Evolutionary conservation across 2,329 filamentous ascomycete species (phyloP).

Genomic region (Arthroderma sp.): DNA sequence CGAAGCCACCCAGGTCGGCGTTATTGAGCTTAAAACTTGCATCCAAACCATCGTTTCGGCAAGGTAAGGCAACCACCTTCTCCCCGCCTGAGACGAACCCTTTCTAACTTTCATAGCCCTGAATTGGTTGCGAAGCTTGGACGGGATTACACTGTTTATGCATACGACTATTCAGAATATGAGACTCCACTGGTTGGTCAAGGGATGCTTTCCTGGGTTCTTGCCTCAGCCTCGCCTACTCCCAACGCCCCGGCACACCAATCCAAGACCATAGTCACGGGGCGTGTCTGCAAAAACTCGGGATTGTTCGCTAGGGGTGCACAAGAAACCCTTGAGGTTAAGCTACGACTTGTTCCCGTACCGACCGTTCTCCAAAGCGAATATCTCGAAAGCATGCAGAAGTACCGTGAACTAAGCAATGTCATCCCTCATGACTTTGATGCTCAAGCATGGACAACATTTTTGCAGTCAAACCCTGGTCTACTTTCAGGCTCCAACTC

Average conservation of each 20-base stretch:
- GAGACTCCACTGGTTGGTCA: conserved; percentile 89
- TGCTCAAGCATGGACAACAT: conserved; percentile 63
- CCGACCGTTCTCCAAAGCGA: conserved; percentile 51
- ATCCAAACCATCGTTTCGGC: conserved; percentile 65
- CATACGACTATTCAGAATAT: conserved; percentile 90
- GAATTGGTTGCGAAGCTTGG: conserved; percentile 65
- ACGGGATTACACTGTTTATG: conserved; percentile 90
- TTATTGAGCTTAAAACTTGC: conserved; percentile 77
- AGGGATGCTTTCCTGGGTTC: conserved; percentile 79
- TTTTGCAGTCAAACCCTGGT: conserved; percentile 58
- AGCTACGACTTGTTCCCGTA: conserved; percentile 70
- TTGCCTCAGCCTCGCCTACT: conserved; percentile 49
- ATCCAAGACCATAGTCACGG: conserved; percentile 62
- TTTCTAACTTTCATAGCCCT: conserved; percentile 46
- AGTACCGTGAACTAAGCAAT: conserved; percentile 47
- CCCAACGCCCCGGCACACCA: conserved; percentile 46
- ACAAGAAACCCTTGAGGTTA: conserved; percentile 86
- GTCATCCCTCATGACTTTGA: conserved; percentile 52
- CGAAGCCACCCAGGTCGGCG: conserved; percentile 66
- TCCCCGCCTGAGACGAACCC: conserved; percentile 31
- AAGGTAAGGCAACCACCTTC: conserved; percentile 36
- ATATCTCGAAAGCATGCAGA: conserved; percentile 50
- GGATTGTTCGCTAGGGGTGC: conserved; percentile 69
- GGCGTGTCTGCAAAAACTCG: conserved; percentile 76
- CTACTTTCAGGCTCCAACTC: conserved; percentile 21